Evolutionary conservation across 768 basidiomycete species (phyloP).

Genomic region (Nidularia sp.): DNA sequence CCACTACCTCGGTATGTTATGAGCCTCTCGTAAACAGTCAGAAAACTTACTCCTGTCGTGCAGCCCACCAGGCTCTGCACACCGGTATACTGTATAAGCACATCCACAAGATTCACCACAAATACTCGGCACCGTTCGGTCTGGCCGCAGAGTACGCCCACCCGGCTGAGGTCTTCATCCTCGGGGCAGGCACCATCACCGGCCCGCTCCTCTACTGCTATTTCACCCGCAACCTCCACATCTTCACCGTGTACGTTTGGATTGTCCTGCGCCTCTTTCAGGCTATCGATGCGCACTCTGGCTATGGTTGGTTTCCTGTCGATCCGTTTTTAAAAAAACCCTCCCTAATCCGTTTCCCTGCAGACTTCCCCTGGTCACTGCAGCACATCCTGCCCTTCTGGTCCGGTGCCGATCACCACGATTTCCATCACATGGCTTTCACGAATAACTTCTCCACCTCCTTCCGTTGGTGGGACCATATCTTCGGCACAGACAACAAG

Average conservation of each 20-base stretch:
- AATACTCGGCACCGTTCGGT: constrained; percentile 95
- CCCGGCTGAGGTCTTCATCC: constrained; percentile 92
- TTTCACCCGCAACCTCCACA: constrained; percentile 76
- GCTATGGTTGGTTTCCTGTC: constrained; percentile 65
- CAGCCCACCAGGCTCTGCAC: constrained; percentile 89
- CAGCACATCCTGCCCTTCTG: constrained; percentile 92
- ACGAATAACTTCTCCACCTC: constrained; percentile 91
- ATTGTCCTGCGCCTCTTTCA: constrained; percentile 93
- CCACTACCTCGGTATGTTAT: constrained; percentile 76
- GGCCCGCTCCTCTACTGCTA: constrained; percentile 86
- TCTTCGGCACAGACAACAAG: constrained; percentile 89
- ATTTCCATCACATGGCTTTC: constrained; percentile 98
- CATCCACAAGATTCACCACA: constrained; percentile 97
- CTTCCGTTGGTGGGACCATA: constrained; percentile 90
- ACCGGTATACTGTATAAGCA: constrained; percentile 81
- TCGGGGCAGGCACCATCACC: constrained; percentile 86
- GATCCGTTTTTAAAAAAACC: not conserved
- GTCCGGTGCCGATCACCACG: constrained; percentile 97
- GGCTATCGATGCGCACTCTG: constrained; percentile 95
- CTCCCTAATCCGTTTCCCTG: constrained; percentile 1
- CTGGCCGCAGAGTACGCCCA: constrained; percentile 98
- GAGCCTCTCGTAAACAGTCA: too few relatives aligned
- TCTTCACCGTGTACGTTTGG: constrained; percentile 92
- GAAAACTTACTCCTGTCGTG: not conserved
- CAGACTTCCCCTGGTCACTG: constrained; percentile 97